Conservation (phyloP, 1,284 basidiomycete species). For the Tilletiopsis washingtonensis region DNA sequence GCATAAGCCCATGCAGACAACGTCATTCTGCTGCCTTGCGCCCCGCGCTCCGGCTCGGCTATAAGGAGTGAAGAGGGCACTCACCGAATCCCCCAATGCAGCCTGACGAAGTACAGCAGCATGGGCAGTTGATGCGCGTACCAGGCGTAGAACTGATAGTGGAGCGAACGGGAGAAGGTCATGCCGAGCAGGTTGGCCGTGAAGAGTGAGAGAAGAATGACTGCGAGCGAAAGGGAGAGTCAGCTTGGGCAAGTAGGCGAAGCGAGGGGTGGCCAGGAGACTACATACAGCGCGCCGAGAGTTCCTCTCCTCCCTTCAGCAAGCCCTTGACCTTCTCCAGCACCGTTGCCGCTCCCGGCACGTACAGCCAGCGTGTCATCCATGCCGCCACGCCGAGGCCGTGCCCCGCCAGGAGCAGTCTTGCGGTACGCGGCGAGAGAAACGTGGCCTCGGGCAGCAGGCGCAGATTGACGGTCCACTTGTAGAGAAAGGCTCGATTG, state of each 20-base stretch:
- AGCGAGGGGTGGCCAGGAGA: neutral
- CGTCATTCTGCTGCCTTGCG: no score
- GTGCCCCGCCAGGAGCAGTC: constrained; percentile 62
- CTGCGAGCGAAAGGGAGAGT: constrained; percentile 50
- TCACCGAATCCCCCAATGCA: no score
- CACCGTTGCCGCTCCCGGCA: no score
- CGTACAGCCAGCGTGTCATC: no score
- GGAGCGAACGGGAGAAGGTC: constrained; percentile 83
- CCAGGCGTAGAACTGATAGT: constrained; percentile 99
- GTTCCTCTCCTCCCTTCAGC: no score
- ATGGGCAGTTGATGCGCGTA: constrained; percentile 90
- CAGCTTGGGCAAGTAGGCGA: neutral
- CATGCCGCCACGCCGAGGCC: constrained; percentile 62
- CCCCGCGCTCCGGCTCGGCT: no score
- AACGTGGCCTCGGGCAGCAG: constrained; percentile 71
- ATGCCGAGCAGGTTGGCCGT: constrained; percentile 89
- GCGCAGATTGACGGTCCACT: constrained; percentile 98
- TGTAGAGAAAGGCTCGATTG: constrained; percentile 77
- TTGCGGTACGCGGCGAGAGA: constrained; percentile 60
- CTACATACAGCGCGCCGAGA: no score
- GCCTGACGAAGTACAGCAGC: no score
- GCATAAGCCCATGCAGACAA: no score
- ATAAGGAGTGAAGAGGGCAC: no score
- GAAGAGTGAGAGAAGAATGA: constrained; percentile 71
- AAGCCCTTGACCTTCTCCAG: no score